Evolutionary conservation across 2,329 filamentous ascomycete species (phyloP).

Genomic region (Exophiala mesophila): DNA sequence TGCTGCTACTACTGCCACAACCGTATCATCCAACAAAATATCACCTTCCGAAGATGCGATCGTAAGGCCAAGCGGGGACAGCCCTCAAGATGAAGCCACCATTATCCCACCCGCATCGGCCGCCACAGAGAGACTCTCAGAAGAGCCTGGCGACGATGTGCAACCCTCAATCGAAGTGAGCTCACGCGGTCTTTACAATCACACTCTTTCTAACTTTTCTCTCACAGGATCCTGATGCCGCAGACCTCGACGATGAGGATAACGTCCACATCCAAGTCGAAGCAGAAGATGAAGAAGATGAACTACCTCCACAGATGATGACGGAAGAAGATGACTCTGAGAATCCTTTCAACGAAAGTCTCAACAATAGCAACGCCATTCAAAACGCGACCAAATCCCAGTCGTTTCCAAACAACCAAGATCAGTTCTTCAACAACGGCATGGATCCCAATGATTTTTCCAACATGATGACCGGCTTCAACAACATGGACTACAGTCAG

Average conservation of each 20-base stretch:
- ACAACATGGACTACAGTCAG: constrained; percentile 61
- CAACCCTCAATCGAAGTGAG: constrained; percentile 24
- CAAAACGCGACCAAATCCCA: constrained; percentile 4
- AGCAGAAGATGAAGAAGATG: constrained; percentile 20
- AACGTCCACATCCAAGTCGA: constrained; percentile 27
- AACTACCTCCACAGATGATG: constrained; percentile 14
- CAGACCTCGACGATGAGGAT: constrained; percentile 22
- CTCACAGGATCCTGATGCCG: constrained; percentile 14
- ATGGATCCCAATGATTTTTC: constrained; percentile 43
- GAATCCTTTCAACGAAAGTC: constrained; percentile 4
- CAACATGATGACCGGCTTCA: constrained; percentile 49
- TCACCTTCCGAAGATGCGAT: too few species aligned
- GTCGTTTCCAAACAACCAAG: constrained; percentile 9
- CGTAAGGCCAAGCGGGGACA: too few species aligned
- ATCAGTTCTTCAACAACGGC: constrained; percentile 3
- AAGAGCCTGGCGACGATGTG: constrained; percentile 3
- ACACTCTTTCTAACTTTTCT: background rate
- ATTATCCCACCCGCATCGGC: too few species aligned
- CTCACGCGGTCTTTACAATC: too few species aligned
- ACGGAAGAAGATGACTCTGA: constrained; percentile 10
- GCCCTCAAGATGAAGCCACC: too few species aligned
- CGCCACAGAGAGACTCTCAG: too few species aligned
- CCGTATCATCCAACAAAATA: too few species aligned
- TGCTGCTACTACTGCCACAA: constrained; percentile 7
- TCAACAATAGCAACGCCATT: background rate